phyloP scores from a whole-genome alignment of 2,329 filamentous ascomycete genomes.

The Aspergillus flavus region DNA sequence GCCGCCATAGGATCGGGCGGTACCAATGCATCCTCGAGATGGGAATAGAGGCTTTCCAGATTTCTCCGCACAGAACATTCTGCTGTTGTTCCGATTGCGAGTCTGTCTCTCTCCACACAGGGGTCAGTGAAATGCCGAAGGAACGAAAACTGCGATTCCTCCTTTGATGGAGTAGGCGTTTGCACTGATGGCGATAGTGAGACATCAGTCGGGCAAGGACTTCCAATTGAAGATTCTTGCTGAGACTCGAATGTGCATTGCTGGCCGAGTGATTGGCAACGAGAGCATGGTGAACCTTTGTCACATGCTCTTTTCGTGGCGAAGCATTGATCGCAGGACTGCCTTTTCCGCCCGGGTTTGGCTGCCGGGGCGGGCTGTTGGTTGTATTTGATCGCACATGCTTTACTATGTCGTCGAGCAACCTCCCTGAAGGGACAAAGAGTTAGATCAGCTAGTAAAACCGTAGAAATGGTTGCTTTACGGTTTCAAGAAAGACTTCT shows the following conservation, averaged over 20 bases:
- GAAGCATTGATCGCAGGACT: constrained; percentile 33
- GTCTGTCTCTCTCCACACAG: constrained; percentile 27
- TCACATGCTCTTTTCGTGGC: constrained; percentile 31
- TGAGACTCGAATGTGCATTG: constrained; percentile 23
- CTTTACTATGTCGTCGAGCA: constrained; percentile 32
- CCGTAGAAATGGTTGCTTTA: constrained; percentile 7
- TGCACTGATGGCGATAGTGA: constrained; percentile 12
- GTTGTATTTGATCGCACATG: constrained; percentile 33
- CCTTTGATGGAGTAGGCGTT: not conserved
- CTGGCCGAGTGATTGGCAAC: constrained; percentile 24
- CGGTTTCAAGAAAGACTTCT: constrained; percentile 33
- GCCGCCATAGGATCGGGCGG: constrained; percentile 22
- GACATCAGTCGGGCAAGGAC: not conserved
- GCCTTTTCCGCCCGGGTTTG: constrained; percentile 33
- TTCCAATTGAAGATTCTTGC: constrained; percentile 2
- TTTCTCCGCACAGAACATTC: constrained; percentile 31
- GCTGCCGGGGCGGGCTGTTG: constrained; percentile 29
- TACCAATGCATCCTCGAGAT: constrained; percentile 30
- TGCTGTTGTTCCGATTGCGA: constrained; percentile 36
- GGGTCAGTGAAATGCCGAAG: constrained; percentile 34
- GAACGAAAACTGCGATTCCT: constrained; percentile 28
- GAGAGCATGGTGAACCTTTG: constrained; percentile 26
- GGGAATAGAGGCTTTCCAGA: constrained; percentile 29
- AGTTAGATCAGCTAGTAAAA: not conserved
- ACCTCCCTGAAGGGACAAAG: constrained; percentile 26